phyloP scores from a whole-genome alignment of 2,329 filamentous ascomycete species.

The Diaporthe australafricana region DNA sequence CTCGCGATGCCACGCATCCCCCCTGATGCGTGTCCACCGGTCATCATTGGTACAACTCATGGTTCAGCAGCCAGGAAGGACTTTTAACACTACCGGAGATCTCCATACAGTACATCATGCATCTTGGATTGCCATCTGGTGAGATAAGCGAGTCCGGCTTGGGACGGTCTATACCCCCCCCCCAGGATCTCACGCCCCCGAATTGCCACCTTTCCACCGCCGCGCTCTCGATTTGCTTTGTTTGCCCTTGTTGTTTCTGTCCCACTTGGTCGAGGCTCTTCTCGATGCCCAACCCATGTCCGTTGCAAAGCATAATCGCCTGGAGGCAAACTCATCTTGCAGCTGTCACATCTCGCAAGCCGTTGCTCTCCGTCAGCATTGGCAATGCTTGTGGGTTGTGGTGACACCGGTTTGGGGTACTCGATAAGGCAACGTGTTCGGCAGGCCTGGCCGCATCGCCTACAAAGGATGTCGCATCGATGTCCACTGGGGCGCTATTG shows the following conservation, averaged over 20 bases:
- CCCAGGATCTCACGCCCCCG: neutral
- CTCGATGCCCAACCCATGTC: neutral
- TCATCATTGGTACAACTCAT: slow-evolving; percentile 1
- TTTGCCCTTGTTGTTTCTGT: neutral
- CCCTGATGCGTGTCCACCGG: neutral
- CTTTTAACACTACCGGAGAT: slow-evolving; percentile 12
- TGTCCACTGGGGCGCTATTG: slow-evolving; percentile 10
- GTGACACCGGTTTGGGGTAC: slow-evolving; percentile 20
- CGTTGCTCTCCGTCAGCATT: slow-evolving; percentile 15
- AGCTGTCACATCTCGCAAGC: slow-evolving; percentile 29
- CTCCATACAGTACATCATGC: slow-evolving; percentile 24
- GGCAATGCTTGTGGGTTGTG: neutral
- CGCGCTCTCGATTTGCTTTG: neutral
- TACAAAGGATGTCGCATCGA: neutral
- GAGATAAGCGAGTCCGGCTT: slow-evolving; percentile 26
- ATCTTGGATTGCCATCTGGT: slow-evolving; percentile 28
- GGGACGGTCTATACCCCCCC: slow-evolving; percentile 9
- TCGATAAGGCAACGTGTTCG: slow-evolving; percentile 1
- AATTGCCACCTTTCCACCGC: neutral
- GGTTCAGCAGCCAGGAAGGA: neutral
- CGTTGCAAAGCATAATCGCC: neutral
- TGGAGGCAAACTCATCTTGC: slow-evolving; percentile 11
- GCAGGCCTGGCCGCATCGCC: slow-evolving; percentile 1
- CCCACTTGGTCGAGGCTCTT: neutral
- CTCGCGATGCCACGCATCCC: slow-evolving; percentile 18